Evolutionary conservation across 2,329 filamentous ascomycete species (phyloP), one percentile per base, ranked within the genome.

Genomic region (Arthrobotrys pseudoclavata): DNA sequence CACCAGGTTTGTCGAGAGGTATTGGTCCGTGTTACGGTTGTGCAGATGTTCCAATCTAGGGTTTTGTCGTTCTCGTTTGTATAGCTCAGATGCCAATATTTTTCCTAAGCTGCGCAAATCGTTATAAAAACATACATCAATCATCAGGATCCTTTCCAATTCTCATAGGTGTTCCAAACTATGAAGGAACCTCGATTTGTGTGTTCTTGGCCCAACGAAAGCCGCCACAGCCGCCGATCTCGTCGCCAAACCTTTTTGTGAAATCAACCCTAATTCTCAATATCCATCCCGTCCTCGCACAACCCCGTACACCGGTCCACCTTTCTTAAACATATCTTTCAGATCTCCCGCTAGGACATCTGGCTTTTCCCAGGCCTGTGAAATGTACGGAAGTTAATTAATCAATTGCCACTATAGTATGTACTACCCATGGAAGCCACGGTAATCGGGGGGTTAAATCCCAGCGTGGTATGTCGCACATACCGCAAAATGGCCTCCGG

Each of bases 261-360:
- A n/a, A n/a, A n/a, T n/a, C 34, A 42, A 42, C 15, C 24, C 12
- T 2, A 64, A 15, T 29, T 15, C 10, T 81, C 81, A 66, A n/a
- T 80, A 68, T 78, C 81, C 26, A 76, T 81, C 52, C 80, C 80
- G 22, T 82, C 80, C 37, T 79, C 80, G 9, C 15, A 70, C 45
- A 34, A 84, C 82, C 1, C 82, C 82, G 74, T 82, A 84, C 2
- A 86, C 86, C 4, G 86, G 86, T 0, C 86, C 87, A 0, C 83
- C 83, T 74, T 85, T 85, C 0, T 86, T 86, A 83, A 90, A 90
- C 88, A 91, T 90, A 5, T 84, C 84, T 79, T 84, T 84, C 68
- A 91, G 76, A 81, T 91, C 89, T 1, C 82, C 83, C 0, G 84
- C 86, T 24, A 91, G 83, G 4, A 85, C 83, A 22, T 87, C 84